These are phyloP conservation scores for Globisporangium alternatum DNA, from an alignment of 352 stramenopile species.

Conservation along the genomic window DNA sequence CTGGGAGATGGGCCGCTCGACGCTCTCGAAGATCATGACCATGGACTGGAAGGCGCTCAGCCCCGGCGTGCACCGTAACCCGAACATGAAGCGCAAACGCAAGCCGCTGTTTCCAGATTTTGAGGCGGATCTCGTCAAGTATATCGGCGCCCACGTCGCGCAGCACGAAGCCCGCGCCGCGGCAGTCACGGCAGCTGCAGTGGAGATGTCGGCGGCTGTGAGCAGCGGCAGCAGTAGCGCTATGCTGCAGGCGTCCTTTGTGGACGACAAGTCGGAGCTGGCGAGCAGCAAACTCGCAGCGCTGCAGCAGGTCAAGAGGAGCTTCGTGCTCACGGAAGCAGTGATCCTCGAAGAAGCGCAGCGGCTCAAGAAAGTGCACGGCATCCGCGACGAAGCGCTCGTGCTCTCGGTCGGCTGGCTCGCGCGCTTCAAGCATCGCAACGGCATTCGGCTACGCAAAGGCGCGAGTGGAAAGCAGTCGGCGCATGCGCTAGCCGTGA, in stretches of 20 bases:
- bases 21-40: slow-evolving; percentile 70
- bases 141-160: slow-evolving; percentile 30
- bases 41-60: slow-evolving; percentile 63
- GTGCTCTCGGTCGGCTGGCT: slow-evolving; percentile 76
- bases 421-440: slow-evolving; percentile 65
- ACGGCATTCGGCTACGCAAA: slow-evolving; percentile 69
- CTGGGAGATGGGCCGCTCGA: slow-evolving; percentile 65
- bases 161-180: slow-evolving; percentile 1
- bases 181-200: not conserved
- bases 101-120: slow-evolving; percentile 70
- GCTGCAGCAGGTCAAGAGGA: not conserved
- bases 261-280: slow-evolving; percentile 3
- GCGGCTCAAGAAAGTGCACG: slow-evolving; percentile 60
- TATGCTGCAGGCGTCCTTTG: slow-evolving; percentile 1
- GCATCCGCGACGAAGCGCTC: slow-evolving; percentile 60
- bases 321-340: slow-evolving; percentile 45
- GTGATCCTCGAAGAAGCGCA: slow-evolving; percentile 76
- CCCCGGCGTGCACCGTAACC: slow-evolving; percentile 45
- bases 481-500: not conserved
- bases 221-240: not conserved
- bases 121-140: slow-evolving; percentile 60
- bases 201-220: not conserved
- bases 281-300: not conserved
- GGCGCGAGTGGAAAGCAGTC: slow-evolving; percentile 18
- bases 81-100: slow-evolving; percentile 72